Evolutionary conservation across 305 asterid genomes (phyloP), one percentile per base, ranked within the genome.

Genomic region (Solanum chacoense): DNA sequence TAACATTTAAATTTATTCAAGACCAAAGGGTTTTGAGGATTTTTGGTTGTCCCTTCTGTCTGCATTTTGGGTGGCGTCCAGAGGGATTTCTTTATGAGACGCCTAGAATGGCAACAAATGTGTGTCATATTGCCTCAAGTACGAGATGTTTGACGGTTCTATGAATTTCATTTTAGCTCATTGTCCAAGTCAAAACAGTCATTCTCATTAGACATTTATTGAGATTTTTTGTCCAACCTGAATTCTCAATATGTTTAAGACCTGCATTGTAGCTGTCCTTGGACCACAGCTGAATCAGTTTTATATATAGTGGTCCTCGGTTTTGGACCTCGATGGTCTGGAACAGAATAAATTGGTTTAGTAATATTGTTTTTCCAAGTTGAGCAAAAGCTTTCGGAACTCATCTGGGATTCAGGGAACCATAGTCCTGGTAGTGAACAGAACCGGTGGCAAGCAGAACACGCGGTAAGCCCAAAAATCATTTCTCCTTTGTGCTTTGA

Each of bases 371-470:
- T 78, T 91, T 90, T 92, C 90, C 89, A 96, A 98, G 98, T 96
- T 77, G 98, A 95, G 20, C 93, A 93, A 91, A 95, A 93, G 89
- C 94, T 96, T 29, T 94, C 97, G n/a, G 98, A 98, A 89, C 98
- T 96, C 87, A 98, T 96, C 90, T 96, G 98, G 59, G 99, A 98
- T 92, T 92, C 95, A 85, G 99, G 98, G 71, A 91, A 94, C 90
- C 98, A 93, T 92, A 92, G 96, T 35, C 90, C 95, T 84, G 95
- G 97, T 78, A 92, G 95, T 85, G 98, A 96, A 92, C 96, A 95
- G 91, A 95, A 94, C 87, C 92, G 98, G 94, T 97, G 98, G 98
- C 99, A 94, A 91, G 45, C 95, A 36, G 99, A 95, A 94, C 98
- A 96, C 9, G 98, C 96, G 94, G 99, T 98, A 92, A 92, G 98